Evolutionary conservation across 2,329 filamentous ascomycete species (phyloP).

Genomic region (Penicillium aurantiogriseum): DNA sequence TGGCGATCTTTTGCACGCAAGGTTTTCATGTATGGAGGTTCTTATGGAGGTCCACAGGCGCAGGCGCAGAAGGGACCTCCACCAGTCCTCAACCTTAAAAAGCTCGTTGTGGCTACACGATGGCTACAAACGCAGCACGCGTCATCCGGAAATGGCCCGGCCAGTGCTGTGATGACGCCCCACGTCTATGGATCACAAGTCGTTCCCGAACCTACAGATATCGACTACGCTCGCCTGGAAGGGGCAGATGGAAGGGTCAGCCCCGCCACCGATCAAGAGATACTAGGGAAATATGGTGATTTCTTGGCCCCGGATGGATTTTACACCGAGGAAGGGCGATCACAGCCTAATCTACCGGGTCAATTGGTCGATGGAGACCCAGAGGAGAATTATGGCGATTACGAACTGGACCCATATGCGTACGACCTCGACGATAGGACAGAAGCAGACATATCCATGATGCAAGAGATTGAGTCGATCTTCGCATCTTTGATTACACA

Average conservation of each 20-base stretch:
- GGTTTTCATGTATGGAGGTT: constrained; percentile 74
- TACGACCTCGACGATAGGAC: constrained; percentile 25
- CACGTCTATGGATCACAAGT: constrained; percentile 30
- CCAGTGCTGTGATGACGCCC: constrained; percentile 11
- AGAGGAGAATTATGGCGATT: constrained; percentile 38
- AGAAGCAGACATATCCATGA: constrained; percentile 39
- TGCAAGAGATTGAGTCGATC: constrained; percentile 69
- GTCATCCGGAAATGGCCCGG: constrained; percentile 3
- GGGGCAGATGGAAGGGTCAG: constrained; percentile 5
- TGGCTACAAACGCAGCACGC: constrained; percentile 57
- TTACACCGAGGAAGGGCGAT: constrained; percentile 35
- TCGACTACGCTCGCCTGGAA: constrained; percentile 32
- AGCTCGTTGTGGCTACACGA: constrained; percentile 63
- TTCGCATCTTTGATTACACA: constrained; percentile 75
- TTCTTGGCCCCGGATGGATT: constrained; percentile 36
- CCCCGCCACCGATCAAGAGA: constrained; percentile 9
- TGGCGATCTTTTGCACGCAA: constrained; percentile 80
- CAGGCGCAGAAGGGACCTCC: constrained; percentile 54
- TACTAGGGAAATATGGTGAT: constrained; percentile 35
- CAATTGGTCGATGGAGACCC: constrained; percentile 30
- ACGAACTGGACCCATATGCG: constrained; percentile 59
- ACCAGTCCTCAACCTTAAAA: constrained; percentile 70
- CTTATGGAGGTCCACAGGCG: constrained; percentile 54
- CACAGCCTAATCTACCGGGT: constrained; percentile 25
- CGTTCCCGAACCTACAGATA: constrained; percentile 31